Conservation (phyloP, 176 grass and related monocot genomes). For the Carex parvula region DNA sequence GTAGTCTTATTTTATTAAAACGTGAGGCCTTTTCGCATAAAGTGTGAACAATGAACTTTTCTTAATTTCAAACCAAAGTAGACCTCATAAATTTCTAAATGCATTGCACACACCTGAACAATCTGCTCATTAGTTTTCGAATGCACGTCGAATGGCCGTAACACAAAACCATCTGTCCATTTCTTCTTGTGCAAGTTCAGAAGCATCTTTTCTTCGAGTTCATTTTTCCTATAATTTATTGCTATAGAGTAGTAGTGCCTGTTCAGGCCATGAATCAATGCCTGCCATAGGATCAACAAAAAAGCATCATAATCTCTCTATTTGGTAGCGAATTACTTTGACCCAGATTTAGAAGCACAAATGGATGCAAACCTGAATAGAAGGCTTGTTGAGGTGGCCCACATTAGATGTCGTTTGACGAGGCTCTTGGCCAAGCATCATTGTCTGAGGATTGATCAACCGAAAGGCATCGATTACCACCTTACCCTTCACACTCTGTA, state of each 20-base stretch:
- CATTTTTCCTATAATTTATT: slow-evolving; percentile 98
- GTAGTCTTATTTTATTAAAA: neutral
- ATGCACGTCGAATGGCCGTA: slow-evolving; percentile 67
- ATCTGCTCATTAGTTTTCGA: slow-evolving; percentile 95
- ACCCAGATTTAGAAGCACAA: neutral
- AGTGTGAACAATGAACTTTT: neutral
- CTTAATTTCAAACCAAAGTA: neutral
- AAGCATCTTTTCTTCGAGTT: slow-evolving; percentile 97
- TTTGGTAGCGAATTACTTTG: neutral
- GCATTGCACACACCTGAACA: slow-evolving; percentile 50
- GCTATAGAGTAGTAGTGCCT: slow-evolving; percentile 99
- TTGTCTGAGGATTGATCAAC: slow-evolving; percentile 96
- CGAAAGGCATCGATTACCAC: slow-evolving; percentile 99
- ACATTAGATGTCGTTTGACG: slow-evolving; percentile 96
- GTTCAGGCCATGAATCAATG: slow-evolving; percentile 93
- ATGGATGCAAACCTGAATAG: slow-evolving; percentile 63
- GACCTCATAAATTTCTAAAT: neutral
- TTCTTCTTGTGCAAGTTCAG: slow-evolving; percentile 98
- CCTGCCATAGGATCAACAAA: slow-evolving; percentile 40
- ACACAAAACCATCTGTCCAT: slow-evolving; percentile 90
- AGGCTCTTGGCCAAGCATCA: slow-evolving; percentile 99
- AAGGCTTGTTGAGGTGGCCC: slow-evolving; percentile 97
- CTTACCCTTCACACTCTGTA: slow-evolving; percentile 98
- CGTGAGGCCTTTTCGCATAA: neutral
- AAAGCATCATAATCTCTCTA: neutral